Percentiles rank a stretch among this genome's conserved stretches.
phyloP scores from a whole-genome alignment of 1,139 yeast species.

The Candida mesenterica region DNA sequence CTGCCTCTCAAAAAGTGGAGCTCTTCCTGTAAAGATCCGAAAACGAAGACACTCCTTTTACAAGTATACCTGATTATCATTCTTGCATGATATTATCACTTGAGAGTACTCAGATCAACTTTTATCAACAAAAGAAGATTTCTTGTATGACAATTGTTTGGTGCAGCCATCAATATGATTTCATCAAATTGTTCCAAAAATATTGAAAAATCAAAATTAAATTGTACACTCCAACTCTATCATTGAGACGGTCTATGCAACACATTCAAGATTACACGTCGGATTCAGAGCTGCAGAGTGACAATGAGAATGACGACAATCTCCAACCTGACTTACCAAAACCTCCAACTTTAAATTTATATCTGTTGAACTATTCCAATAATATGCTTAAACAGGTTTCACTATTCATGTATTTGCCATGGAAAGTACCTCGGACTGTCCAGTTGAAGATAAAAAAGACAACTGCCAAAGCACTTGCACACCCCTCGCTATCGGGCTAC shows the following conservation, averaged over 20 bases:
- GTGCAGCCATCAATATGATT: not conserved
- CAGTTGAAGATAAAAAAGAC: conserved; percentile 6
- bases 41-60: no score
- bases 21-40: no score
- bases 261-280: conserved; percentile 13
- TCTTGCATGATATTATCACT: no score
- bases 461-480: conserved; percentile 1
- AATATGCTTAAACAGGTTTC: conserved; percentile 11
- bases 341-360: conserved; percentile 6
- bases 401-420: conserved; percentile 18
- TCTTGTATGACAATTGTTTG: no score
- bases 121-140: no score
- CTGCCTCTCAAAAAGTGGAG: no score
- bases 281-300: conserved; percentile 10
- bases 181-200: not conserved
- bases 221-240: no score
- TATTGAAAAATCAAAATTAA: not conserved
- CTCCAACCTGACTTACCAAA: no score
- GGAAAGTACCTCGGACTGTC: conserved; percentile 15
- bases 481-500: conserved; percentile 3
- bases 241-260: conserved; percentile 8
- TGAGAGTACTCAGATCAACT: no score
- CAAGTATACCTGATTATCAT: no score
- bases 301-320: not conserved
- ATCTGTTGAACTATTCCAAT: conserved; percentile 15